Conservation (phyloP, 768 basidiomycete species). For the Sarcomyxa edulis region DNA sequence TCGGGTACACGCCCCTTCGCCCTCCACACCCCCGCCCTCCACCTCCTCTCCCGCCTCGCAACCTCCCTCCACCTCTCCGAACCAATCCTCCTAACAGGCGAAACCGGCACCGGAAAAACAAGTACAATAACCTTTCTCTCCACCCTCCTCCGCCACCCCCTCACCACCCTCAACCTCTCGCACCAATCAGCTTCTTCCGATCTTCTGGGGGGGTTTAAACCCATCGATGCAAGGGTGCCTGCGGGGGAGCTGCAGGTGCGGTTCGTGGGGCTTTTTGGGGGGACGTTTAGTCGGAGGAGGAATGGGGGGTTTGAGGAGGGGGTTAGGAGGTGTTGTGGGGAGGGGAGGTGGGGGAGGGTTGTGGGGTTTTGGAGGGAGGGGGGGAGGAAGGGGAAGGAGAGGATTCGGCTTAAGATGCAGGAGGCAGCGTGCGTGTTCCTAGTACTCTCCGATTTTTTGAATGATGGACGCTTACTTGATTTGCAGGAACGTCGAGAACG, state of each 20-base stretch:
- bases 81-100: constrained; percentile 88
- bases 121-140: constrained; percentile 87
- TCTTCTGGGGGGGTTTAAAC: constrained; percentile 92
- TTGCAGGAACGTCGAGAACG: background rate
- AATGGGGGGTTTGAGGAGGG: constrained; percentile 84
- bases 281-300: constrained; percentile 85
- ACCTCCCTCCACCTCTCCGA: constrained; percentile 69
- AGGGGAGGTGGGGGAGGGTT: constrained; percentile 81
- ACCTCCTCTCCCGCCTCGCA: constrained; percentile 76
- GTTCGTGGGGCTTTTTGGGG: constrained; percentile 78
- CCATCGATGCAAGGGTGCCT: constrained; percentile 83
- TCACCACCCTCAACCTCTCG: constrained; percentile 89
- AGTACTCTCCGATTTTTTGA: background rate
- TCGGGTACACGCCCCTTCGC: constrained; percentile 65
- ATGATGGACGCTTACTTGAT: background rate
- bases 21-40: constrained; percentile 78
- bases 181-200: constrained; percentile 96
- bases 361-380: constrained; percentile 84
- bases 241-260: constrained; percentile 63
- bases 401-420: constrained; percentile 35
- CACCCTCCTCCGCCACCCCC: constrained; percentile 62
- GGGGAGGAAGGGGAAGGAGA: constrained; percentile 59
- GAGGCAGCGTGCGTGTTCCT: constrained; percentile 8
- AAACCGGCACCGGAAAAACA: constrained; percentile 99
- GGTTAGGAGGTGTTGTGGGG: constrained; percentile 74